Base-by-base conservation (phyloP, 305 asterid species). In the Fraxinus albicans region DNA sequence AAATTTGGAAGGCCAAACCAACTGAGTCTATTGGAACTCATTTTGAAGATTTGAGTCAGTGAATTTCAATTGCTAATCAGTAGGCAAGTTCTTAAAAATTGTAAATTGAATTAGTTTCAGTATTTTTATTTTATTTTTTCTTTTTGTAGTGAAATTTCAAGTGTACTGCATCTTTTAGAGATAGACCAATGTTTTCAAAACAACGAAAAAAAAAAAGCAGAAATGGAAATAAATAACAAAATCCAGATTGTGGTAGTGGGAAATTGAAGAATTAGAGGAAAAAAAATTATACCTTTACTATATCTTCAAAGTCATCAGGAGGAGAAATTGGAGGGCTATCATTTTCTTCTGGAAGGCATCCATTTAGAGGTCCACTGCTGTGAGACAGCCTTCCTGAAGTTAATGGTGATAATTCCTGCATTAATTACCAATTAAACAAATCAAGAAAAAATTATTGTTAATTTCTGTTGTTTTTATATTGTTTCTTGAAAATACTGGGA, bases 351-450 rank as follows among this genome's bases (percentile, higher is more conserved):
- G 94, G 86, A 6, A 91, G 91, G 17, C 95, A 96, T 19, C 93
- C 94, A 86, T 93, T 96, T 40, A 93, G 79, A 12, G 99, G 97
- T 33, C 98, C 99, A 78, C 99, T 96, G 47, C 99, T 95, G 38
- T 96, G 99, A 1, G 99, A 96, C 19, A 96, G 87, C 91, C 99
- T 92, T 27, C 99, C 99, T 5, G 99, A 96, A 12, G 99, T 94
- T 77, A 96, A 78, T 8, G 99, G 99, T 17, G 99, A 96, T 80
- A 96, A 90, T 80, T 96, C 99, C 97, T 96, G 82, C 88, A 83
- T 85, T 60, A 3, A 42, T 42, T 42, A 8, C 80, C 17, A 31
- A 60, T 10, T 44, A 44, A 42, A 10, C 15, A 53, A 53, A 53
- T 53, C 19, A 53, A 53, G 8, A 15, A 53, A 53, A n/a, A n/a